Conservation (phyloP, 768 basidiomycete genomes). For the Ramaria rubella region DNA sequence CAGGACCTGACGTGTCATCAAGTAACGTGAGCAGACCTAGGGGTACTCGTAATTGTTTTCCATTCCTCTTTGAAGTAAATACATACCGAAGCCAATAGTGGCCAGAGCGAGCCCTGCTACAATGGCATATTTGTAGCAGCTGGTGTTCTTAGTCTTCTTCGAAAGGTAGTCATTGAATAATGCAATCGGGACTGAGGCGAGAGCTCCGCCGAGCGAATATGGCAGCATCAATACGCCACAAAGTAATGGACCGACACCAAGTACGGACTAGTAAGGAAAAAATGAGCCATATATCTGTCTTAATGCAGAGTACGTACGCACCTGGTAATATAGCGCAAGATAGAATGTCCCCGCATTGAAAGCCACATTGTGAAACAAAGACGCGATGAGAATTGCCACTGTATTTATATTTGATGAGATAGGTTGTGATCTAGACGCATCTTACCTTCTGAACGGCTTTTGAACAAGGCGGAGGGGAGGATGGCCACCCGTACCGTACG, state of each 20-base stretch:
- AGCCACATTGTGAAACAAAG: conserved; percentile 76
- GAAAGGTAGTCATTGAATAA: conserved; percentile 73
- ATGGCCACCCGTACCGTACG: conserved; percentile 61
- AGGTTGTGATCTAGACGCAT: neutral
- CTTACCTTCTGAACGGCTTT: conserved; percentile 53
- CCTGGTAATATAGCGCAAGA: conserved; percentile 79
- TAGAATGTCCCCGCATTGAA: conserved; percentile 86
- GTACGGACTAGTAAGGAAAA: conserved; percentile 47
- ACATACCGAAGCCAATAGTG: conserved; percentile 67
- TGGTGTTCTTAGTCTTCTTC: conserved; percentile 45
- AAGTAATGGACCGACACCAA: conserved; percentile 61
- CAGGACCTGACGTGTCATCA: conserved; percentile 41
- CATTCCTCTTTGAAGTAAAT: conserved; percentile 9
- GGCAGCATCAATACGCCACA: conserved; percentile 73
- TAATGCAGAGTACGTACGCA: conserved; percentile 24
- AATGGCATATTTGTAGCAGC: conserved; percentile 61
- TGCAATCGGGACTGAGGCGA: conserved; percentile 82
- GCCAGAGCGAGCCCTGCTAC: conserved; percentile 56
- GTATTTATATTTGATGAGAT: neutral
- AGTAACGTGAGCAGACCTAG: conserved; percentile 65
- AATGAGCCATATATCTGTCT: conserved; percentile 1
- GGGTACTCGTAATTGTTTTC: conserved; percentile 15
- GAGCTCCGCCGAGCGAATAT: conserved; percentile 78
- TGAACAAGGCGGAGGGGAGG: conserved; percentile 62
- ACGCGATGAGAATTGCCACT: conserved; percentile 63